Evolutionary conservation across 176 grass and related monocot species (phyloP).

Genomic region (Aegilops sharonensis): DNA sequence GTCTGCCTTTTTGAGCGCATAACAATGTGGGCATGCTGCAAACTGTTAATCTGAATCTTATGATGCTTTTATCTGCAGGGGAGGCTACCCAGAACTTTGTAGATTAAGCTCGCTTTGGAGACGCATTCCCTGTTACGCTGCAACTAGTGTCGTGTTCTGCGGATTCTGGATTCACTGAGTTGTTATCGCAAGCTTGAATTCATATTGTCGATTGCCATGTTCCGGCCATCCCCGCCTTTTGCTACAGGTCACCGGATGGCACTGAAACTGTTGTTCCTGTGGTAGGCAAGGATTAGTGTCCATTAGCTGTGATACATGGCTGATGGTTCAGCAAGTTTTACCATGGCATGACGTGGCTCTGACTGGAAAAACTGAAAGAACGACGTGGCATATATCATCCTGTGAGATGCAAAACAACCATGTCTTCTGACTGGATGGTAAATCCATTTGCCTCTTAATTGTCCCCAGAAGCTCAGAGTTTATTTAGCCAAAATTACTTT

Average conservation of each 20-base stretch:
- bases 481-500: too few relatives aligned
- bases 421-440: too few relatives aligned
- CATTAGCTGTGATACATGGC: too few relatives aligned
- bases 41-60: background rate
- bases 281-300: background rate
- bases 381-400: too few relatives aligned
- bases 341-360: too few relatives aligned
- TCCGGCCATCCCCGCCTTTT: background rate
- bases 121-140: background rate
- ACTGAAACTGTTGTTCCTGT: background rate
- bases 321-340: too few relatives aligned
- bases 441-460: too few relatives aligned
- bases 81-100: slow-evolving; percentile 28
- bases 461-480: too few relatives aligned
- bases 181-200: background rate
- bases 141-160: background rate
- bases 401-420: too few relatives aligned
- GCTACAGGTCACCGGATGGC: too few relatives aligned
- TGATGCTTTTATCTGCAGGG: slow-evolving; percentile 21
- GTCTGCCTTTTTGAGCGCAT: background rate
- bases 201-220: background rate
- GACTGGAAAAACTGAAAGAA: too few relatives aligned
- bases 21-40: background rate
- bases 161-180: background rate
- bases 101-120: slow-evolving; percentile 1